Evolutionary conservation across 768 basidiomycete species (phyloP), one percentile per base, ranked within the genome.

Genomic region (Trametes cubensis): DNA sequence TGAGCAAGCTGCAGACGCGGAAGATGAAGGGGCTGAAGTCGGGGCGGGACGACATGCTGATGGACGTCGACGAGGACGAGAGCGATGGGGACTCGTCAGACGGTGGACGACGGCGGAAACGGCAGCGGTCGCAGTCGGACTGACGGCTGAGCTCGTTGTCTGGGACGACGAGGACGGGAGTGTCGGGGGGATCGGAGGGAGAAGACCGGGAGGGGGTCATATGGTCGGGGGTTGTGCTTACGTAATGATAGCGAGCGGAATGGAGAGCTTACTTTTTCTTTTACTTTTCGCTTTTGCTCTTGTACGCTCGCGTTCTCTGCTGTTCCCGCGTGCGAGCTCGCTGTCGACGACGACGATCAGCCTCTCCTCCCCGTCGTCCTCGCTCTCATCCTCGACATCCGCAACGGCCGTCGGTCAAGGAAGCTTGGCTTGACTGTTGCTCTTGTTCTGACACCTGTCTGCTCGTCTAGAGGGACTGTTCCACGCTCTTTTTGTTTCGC

Each of bases 21-120:
- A 97, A 97, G 82, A 96, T 98, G 93, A 98, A 97, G 79, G 96
- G 93, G 11, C 75, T 99, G 64, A 91, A 87, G 72, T 71, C 73
- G 38, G 76, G 72, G 44, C 59, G 56, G 23, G 75, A 70, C 48
- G 70, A 71, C 51, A 48, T 25, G 44, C 18, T 53, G 26, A 59
- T 34, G 44, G 67, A 67, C 28, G 54, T 28, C 5, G 61, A 54
- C 38, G 62, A 25, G 38, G 63, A 56, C 7, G 65, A 63, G n/a
- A 66, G 51, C 8, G 45, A 49, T 25, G 59, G 51, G 38, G 55
- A 18, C 2, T n/a, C 46, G 23, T 21, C 25, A 7, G 48, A 17
- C 17, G 52, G 56, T 49, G 66, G 66, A 59, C 64, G 45, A 52
- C 61, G 55, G 8, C 54, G 51, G 51, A 71, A 71, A 46, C 55